These are phyloP conservation scores for Leccinum uliginosum DNA, from an alignment of 768 basidiomycete species.

Conservation along the genomic window DNA sequence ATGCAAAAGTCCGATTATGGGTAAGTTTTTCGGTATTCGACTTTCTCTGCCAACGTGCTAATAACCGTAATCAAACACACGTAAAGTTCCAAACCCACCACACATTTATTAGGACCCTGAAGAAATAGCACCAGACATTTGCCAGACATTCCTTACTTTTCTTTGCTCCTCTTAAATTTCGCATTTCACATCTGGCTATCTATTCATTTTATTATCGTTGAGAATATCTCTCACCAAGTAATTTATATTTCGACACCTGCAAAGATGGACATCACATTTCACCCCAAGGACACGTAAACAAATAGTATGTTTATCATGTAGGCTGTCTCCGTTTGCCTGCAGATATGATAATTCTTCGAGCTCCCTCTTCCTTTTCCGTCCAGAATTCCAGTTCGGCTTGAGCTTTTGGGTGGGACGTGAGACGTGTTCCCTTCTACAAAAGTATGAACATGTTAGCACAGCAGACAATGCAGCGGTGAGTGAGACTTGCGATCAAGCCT, in stretches of 20 bases:
- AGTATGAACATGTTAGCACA: neutral
- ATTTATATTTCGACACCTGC: slow-evolving; percentile 19
- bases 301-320: slow-evolving; percentile 18
- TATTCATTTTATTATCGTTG: slow-evolving; percentile 11
- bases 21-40: slow-evolving; percentile 23
- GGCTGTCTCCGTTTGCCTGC: slow-evolving; percentile 29
- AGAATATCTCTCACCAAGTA: slow-evolving; percentile 12
- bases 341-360: slow-evolving; percentile 53
- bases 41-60: neutral
- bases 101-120: slow-evolving; percentile 15
- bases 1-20: slow-evolving; percentile 43
- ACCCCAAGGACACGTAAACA: slow-evolving; percentile 6
- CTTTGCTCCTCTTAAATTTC: slow-evolving; percentile 1
- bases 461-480: neutral
- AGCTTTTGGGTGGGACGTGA: slow-evolving; percentile 76
- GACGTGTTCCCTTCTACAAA: slow-evolving; percentile 57
- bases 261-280: slow-evolving; percentile 14
- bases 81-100: slow-evolving; percentile 15
- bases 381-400: slow-evolving; percentile 87
- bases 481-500: slow-evolving; percentile 61
- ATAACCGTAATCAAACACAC: slow-evolving; percentile 1
- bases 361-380: slow-evolving; percentile 81
- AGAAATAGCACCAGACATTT: slow-evolving; percentile 8
- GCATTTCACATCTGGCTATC: neutral
- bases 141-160: slow-evolving; percentile 6